These are phyloP conservation scores for Phytophthora europaea DNA, from an alignment of 352 stramenopile genomes.

Conservation along the genomic window DNA sequence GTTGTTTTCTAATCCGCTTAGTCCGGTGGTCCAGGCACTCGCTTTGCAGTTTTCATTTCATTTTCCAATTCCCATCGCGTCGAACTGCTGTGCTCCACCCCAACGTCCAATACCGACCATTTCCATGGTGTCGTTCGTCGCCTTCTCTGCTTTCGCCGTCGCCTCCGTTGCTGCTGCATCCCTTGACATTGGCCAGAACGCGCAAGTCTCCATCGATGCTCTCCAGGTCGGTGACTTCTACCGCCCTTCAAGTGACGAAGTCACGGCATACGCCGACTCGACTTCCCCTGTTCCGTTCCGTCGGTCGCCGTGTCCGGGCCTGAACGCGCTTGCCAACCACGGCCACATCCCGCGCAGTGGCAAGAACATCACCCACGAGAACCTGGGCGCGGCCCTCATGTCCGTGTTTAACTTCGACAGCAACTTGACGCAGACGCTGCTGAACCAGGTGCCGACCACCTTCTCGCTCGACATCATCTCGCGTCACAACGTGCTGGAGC, in stretches of 20 bases:
- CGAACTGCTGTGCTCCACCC: background rate
- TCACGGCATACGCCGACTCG: slow-evolving; percentile 36
- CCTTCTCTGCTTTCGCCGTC: slow-evolving; percentile 13
- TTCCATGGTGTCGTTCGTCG: slow-evolving; percentile 23
- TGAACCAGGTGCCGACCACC: slow-evolving; percentile 29
- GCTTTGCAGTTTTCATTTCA: background rate
- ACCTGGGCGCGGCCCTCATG: slow-evolving; percentile 30
- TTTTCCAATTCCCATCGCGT: background rate
- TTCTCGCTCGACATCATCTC: slow-evolving; percentile 42
- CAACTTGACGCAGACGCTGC: slow-evolving; percentile 24
- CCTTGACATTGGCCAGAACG: slow-evolving; percentile 12
- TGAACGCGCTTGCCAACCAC: slow-evolving; percentile 68
- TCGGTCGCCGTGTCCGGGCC: slow-evolving; percentile 46
- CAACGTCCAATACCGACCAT: background rate
- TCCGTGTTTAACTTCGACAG: slow-evolving; percentile 40
- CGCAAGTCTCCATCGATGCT: slow-evolving; percentile 17
- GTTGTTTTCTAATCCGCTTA: background rate
- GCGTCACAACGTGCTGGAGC: slow-evolving; percentile 56
- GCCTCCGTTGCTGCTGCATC: slow-evolving; percentile 27
- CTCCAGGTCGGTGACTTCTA: slow-evolving; percentile 43
- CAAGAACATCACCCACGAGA: slow-evolving; percentile 48
- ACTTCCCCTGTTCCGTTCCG: slow-evolving; percentile 38
- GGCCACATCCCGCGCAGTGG: slow-evolving; percentile 57
- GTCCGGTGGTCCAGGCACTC: background rate
- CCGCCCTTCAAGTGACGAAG: slow-evolving; percentile 36